Evolutionary conservation across 192 early-diverging fungal species (phyloP).

Genomic region (Entomortierella beljakovae): DNA sequence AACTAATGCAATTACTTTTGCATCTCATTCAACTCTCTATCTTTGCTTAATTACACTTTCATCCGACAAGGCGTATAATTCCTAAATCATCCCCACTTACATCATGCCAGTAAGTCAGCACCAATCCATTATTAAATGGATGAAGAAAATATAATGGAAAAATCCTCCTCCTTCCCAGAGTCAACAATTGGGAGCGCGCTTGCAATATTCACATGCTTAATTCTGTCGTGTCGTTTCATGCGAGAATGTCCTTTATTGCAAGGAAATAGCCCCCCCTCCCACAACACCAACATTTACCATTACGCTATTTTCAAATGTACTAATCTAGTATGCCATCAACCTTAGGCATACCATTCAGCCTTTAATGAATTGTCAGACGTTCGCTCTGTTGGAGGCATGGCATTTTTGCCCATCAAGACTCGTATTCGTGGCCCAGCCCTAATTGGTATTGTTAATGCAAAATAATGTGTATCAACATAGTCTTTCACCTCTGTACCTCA

Average conservation of each 20-base stretch:
- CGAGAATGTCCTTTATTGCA: too few species aligned
- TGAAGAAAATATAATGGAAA: too few species aligned
- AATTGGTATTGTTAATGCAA: conserved; percentile 64
- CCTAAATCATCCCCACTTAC: neutral
- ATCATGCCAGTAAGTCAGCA: conserved; percentile 46
- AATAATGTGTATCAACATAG: neutral
- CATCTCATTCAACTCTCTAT: neutral
- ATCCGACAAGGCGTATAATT: neutral
- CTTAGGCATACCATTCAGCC: conserved; percentile 88
- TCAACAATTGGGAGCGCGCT: too few species aligned
- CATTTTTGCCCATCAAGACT: conserved; percentile 90
- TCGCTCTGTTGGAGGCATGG: conserved; percentile 84
- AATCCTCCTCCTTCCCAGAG: too few species aligned
- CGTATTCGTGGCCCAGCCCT: conserved; percentile 89
- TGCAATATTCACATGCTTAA: too few species aligned
- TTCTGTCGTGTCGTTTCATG: too few species aligned
- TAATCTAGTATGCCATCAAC: neutral
- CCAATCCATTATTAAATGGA: too few species aligned
- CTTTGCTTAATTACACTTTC: neutral
- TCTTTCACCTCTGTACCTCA: too few species aligned
- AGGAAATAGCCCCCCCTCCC: too few species aligned
- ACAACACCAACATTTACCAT: neutral
- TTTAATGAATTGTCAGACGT: conserved; percentile 74
- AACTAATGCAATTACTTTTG: too few species aligned
- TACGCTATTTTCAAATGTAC: neutral